These are phyloP conservation scores for Pythium monospermum DNA, from an alignment of 352 stramenopile genomes.

Conservation along the genomic window DNA sequence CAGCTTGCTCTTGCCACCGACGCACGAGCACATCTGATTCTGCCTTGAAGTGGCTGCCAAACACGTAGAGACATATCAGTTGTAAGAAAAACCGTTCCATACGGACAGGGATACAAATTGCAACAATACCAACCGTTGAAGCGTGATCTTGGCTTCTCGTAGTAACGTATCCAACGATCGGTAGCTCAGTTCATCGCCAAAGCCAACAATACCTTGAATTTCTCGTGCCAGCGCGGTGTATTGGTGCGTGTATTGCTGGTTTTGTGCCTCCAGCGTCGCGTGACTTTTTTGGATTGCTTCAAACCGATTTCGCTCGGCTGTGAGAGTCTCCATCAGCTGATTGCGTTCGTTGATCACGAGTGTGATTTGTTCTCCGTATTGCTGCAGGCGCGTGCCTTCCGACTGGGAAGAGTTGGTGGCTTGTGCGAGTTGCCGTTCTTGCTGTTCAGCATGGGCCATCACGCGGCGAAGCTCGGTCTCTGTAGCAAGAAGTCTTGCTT, in stretches of 20 bases:
- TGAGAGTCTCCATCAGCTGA: slow-evolving; percentile 34
- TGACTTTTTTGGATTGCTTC: slow-evolving; percentile 26
- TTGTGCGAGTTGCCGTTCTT: slow-evolving; percentile 43
- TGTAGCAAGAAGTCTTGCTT: slow-evolving; percentile 19
- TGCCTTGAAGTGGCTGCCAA: slow-evolving; percentile 36
- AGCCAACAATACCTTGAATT: slow-evolving; percentile 27
- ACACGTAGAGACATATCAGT: neutral
- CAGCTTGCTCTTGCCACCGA: slow-evolving; percentile 43
- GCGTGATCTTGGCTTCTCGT: slow-evolving; percentile 26
- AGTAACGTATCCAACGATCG: slow-evolving; percentile 20
- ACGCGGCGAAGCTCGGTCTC: slow-evolving; percentile 27
- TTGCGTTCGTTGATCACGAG: slow-evolving; percentile 44
- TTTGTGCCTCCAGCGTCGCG: slow-evolving; percentile 26
- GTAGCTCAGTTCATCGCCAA: slow-evolving; percentile 12
- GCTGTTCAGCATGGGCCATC: slow-evolving; percentile 30
- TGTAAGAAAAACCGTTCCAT: neutral
- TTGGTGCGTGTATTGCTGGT: slow-evolving; percentile 26
- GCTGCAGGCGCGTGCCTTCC: slow-evolving; percentile 26
- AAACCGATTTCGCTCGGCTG: slow-evolving; percentile 34
- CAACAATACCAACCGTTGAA: slow-evolving; percentile 29
- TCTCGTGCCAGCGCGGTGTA: slow-evolving; percentile 38
- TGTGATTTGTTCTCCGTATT: slow-evolving; percentile 36
- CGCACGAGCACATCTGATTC: slow-evolving; percentile 29
- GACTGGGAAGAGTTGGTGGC: slow-evolving; percentile 26
- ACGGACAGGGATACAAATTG: neutral